A percentile compares a stretch with the other conserved stretches of the same genome.
These are phyloP conservation scores for Pyrus hybrid DNA, from an alignment of 331 rosid species.

Conservation along the genomic window DNA sequence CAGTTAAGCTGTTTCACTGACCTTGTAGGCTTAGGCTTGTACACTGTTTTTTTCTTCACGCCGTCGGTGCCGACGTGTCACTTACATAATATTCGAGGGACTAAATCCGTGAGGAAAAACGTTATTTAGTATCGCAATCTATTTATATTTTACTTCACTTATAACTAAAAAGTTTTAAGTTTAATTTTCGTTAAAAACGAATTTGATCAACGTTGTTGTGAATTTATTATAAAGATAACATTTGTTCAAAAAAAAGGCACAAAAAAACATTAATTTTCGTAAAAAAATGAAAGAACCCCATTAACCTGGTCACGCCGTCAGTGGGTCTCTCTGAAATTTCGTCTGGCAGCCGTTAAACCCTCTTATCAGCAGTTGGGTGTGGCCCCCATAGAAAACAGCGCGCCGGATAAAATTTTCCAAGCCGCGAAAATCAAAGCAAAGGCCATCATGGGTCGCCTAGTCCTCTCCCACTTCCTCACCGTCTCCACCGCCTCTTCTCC, in stretches of 20 bases:
- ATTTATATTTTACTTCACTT: too few relatives aligned
- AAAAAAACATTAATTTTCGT: too few relatives aligned
- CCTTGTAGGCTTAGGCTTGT: too few relatives aligned
- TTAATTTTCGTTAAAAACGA: too few relatives aligned
- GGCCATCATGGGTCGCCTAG: slow-evolving; percentile 44
- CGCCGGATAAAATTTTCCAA: background rate
- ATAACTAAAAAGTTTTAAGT: fast-evolving
- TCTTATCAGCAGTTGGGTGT: background rate
- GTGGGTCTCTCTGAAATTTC: background rate
- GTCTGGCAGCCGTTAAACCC: background rate
- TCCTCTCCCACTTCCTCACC: slow-evolving; percentile 47
- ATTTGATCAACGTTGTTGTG: fast-evolving
- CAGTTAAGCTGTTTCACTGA: background rate
- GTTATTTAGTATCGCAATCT: too few relatives aligned
- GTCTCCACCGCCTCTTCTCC: slow-evolving; percentile 40
- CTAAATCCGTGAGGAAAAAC: too few relatives aligned
- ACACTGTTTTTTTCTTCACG: background rate
- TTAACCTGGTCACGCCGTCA: too few relatives aligned
- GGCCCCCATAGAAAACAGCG: background rate
- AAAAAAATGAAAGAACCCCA: background rate
- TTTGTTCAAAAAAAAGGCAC: too few relatives aligned
- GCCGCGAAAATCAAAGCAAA: background rate
- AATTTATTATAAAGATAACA: fast-evolving
- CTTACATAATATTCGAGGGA: too few relatives aligned
- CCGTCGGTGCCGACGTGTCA: background rate